Evolutionary conservation across 129 eudicot species (phyloP).

Genomic region (Flaveria sonorensis): DNA sequence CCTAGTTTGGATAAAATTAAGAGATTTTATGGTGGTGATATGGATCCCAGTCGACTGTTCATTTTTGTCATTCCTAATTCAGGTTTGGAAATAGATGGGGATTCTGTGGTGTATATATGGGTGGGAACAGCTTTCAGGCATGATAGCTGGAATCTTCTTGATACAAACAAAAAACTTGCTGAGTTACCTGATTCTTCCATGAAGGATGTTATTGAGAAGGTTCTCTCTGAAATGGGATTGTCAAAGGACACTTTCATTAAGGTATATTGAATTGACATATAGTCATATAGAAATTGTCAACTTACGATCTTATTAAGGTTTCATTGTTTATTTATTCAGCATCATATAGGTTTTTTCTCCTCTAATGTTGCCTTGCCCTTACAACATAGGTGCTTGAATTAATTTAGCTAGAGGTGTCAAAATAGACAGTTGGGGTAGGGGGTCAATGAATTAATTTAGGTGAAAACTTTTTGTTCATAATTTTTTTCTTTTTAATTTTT

Average conservation of each 20-base stretch:
- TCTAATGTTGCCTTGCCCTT: neutral
- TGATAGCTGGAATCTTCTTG: slow-evolving; percentile 31
- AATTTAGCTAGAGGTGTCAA: neutral
- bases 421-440: neutral
- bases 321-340: slow-evolving; percentile 8
- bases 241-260: slow-evolving; percentile 50
- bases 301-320: slow-evolving; percentile 9
- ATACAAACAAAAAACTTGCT: slow-evolving; percentile 28
- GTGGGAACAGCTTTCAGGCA: slow-evolving; percentile 51
- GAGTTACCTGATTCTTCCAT: slow-evolving; percentile 44
- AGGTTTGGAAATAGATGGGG: slow-evolving; percentile 34
- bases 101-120: slow-evolving; percentile 61
- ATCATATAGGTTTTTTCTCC: neutral
- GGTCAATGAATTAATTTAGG: neutral
- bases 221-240: slow-evolving; percentile 58
- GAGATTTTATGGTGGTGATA: slow-evolving; percentile 41
- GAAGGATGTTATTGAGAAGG: slow-evolving; percentile 47
- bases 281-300: neutral
- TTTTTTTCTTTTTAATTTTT: neutral
- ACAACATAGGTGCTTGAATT: neutral
- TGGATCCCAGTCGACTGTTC: slow-evolving; percentile 49
- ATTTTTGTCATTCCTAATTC: slow-evolving; percentile 46
- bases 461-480: neutral
- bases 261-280: slow-evolving; percentile 41
- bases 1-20: slow-evolving; percentile 60